Evolutionary conservation across 176 grass and related monocot genomes (phyloP), one percentile per base, ranked within the genome.

Genomic region (Microstegium vimineum): DNA sequence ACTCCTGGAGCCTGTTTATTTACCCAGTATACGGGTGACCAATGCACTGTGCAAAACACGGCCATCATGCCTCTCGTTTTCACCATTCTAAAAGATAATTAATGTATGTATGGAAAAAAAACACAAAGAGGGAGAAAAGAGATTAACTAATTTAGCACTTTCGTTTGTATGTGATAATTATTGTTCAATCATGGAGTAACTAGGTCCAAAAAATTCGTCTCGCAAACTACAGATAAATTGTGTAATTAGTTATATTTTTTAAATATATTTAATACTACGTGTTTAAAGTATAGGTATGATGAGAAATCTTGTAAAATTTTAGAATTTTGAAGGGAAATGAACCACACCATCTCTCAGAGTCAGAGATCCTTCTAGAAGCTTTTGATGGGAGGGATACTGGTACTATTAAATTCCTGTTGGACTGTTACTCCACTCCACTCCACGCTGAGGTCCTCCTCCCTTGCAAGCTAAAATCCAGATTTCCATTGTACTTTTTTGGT

Each of bases 41-140:
- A 54, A 71, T 23, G 72, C 66, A 73, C 73, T 57, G 78, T 89
- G 83, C 16, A 46, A n/a, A 81, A 43, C 64, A 85, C 83, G 82
- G 87, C 78, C 54, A n/a, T 25, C 77, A 26, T 37, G 73, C 20
- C 49, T 59, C 43, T 68, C 62, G 28, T 68, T 80, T 80, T 28
- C 81, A 30, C 15, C 15, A 1, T 38, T 41, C 3, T 20, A 75
- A 73, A 51, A 30, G 32, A 10, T n/a, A n/a, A n/a, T n/a, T 16
- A 12, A 60, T 11, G 22, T 2, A 17, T n/a, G n/a, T n/a, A n/a
- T n/a, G n/a, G 59, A 12, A 9, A 23, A 37, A 25, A 59, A 15
- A 28, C 12, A 54, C 1, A 45, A 1, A 20, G 22, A 56, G 54
- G n/a, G n/a, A n/a, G n/a, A n/a, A n/a, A n/a, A n/a, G n/a, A n/a